Evolutionary conservation across 257 asterid genomes (phyloP).

Genomic region (Verbena officinalis): DNA sequence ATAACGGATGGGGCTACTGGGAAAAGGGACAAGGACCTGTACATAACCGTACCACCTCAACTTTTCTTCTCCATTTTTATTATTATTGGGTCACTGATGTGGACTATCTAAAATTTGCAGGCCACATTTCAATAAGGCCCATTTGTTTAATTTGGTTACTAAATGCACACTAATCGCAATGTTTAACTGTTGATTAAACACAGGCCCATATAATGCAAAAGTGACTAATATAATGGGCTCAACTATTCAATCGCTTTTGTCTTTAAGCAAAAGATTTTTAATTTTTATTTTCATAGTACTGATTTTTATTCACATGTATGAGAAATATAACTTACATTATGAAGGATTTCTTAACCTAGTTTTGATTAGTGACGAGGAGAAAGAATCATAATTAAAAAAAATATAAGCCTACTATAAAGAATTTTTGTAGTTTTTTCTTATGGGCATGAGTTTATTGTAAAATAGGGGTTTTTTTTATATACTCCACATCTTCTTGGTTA

Average conservation of each 20-base stretch:
- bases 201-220: background rate
- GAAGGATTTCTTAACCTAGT: no score
- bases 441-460: no score
- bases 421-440: no score
- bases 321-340: no score
- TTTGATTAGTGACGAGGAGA: no score
- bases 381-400: no score
- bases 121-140: background rate
- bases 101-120: background rate
- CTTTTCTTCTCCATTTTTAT: background rate
- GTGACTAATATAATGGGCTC: background rate
- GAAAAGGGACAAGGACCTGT: conserved; percentile 18
- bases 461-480: no score
- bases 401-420: no score
- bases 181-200: background rate
- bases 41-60: conserved; percentile 25
- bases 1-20: conserved; percentile 5
- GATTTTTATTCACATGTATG: no score
- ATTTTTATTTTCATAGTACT: no score
- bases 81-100: conserved; percentile 13
- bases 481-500: no score
- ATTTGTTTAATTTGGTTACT: background rate
- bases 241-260: background rate
- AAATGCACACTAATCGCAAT: background rate
- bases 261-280: no score